phyloP scores from a whole-genome alignment of 164 flowering plant genomes.

The Magnolia officinalis region DNA sequence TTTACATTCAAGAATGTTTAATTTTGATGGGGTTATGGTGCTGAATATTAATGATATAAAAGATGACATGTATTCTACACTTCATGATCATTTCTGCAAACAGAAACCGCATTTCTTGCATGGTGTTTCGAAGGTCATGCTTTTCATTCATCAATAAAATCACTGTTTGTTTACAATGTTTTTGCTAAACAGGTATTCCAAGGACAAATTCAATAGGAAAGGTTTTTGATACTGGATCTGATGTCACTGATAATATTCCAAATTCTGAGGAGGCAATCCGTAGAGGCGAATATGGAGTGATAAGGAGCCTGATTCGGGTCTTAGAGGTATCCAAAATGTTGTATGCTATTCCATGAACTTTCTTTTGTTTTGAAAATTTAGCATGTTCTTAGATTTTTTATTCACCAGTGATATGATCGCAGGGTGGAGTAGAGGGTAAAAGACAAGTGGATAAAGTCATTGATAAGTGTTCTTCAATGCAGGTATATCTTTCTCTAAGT shows the following conservation, averaged over 20 bases:
- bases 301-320: constrained; percentile 89
- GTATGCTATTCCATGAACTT: background rate
- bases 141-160: background rate
- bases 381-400: background rate
- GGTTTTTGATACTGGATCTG: constrained; percentile 52
- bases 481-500: constrained; percentile 39
- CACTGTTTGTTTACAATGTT: background rate
- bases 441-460: constrained; percentile 95
- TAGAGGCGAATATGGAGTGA: constrained; percentile 90
- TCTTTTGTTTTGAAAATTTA: background rate
- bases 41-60: background rate
- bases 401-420: constrained; percentile 16
- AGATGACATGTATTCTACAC: background rate
- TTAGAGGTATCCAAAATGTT: constrained; percentile 25
- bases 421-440: constrained; percentile 99
- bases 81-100: background rate
- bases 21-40: background rate
- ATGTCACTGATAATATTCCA: constrained; percentile 53
- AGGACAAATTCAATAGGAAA: constrained; percentile 76
- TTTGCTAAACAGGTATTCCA: constrained; percentile 52
- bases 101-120: background rate
- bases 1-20: background rate
- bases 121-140: background rate
- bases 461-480: constrained; percentile 96
- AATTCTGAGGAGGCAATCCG: constrained; percentile 88